A percentile compares a stretch with the other conserved stretches of the same genome.
phyloP scores from a whole-genome alignment of 23 red algal species.

The Gracilaria gracilis region DNA sequence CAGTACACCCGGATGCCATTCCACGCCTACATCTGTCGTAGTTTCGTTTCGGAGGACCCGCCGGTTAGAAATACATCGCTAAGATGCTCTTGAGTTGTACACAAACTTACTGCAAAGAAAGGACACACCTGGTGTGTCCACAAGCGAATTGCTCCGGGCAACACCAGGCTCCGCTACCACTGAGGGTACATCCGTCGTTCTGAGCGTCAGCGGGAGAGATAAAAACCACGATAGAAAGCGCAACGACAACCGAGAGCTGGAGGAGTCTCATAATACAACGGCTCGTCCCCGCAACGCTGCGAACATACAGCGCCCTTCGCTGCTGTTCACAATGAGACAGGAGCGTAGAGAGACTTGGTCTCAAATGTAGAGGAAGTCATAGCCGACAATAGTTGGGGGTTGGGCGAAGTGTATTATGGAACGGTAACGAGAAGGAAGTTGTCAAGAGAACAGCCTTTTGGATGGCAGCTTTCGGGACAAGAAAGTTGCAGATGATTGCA shows the following conservation, averaged over 20 bases:
- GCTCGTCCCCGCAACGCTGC: neutral
- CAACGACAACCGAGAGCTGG: neutral
- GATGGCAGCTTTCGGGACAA: neutral
- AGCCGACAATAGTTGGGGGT: neutral
- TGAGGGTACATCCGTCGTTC: constrained; percentile 28
- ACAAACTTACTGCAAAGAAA: constrained; percentile 46
- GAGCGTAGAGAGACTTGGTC: neutral
- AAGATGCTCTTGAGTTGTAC: neutral
- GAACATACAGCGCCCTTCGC: constrained; percentile 6
- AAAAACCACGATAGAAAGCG: neutral
- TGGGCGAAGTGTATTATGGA: neutral
- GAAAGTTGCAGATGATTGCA: constrained; percentile 6
- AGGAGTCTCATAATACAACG: neutral
- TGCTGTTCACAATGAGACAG: neutral
- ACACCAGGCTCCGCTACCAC: constrained; percentile 54
- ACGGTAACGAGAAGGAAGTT: constrained; percentile 9
- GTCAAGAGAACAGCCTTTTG: too few species aligned
- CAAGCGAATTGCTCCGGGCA: constrained; percentile 9
- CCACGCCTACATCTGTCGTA: constrained; percentile 44
- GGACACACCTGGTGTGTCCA: constrained; percentile 36
- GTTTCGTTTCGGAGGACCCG: neutral
- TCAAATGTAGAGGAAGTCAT: neutral
- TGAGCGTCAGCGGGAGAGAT: neutral
- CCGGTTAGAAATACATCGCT: neutral
- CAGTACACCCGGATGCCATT: constrained; percentile 1